Base-by-base conservation (phyloP, 148 eudicot species). In the Simmondsia chinensis region DNA sequence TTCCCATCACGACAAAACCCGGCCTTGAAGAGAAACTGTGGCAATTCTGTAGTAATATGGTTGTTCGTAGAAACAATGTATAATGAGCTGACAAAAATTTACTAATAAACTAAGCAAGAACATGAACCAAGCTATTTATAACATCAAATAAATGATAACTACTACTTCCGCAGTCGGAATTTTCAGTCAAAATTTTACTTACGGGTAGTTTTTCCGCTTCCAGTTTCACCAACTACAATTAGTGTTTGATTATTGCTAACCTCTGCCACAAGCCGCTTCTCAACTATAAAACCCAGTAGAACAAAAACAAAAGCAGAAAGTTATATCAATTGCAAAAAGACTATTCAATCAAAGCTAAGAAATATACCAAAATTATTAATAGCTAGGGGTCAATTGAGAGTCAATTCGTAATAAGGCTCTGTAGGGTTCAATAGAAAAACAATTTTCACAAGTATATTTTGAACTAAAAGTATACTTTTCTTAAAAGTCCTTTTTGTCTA, bases 171-270 rank as follows among this genome's bases (percentile, higher is more conserved):
- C 26, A 30, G 27, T 3, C 24, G 27, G 3, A 27, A 19, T 9
- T 3, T 18, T 5, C 33, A 17, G 20, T 4, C 4, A 6, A 23
- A 18, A 48, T 2, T 28, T 5, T 26, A 70, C 94, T 77, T 68
- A 91, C 99, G 99, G 14, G 99, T 93, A 52, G 96, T 93, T 68
- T 93, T 93, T 35, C 99, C 99, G 48, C 96, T 93, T 54, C 99
- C 99, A 37, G 99, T 93, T 71, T 93, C 99, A 43, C 99, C 99
- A 56, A 93, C 96, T 72, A 93, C 80, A 40, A 93, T 86, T 32
- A 86, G 50, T 12, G 66, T 73, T 27, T 71, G 64, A 49, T 86
- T 73, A n/a, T 69, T 75, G 30, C 60, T 65, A 55, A 93, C 76
- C 57, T 80, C 93, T 12, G 82, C 87, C 32, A 93, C 52, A 25